Percentiles rank a stretch among this genome's conserved stretches.
phyloP scores from a whole-genome alignment of 2,329 filamentous ascomycete genomes.

The Diplodia corticola region DNA sequence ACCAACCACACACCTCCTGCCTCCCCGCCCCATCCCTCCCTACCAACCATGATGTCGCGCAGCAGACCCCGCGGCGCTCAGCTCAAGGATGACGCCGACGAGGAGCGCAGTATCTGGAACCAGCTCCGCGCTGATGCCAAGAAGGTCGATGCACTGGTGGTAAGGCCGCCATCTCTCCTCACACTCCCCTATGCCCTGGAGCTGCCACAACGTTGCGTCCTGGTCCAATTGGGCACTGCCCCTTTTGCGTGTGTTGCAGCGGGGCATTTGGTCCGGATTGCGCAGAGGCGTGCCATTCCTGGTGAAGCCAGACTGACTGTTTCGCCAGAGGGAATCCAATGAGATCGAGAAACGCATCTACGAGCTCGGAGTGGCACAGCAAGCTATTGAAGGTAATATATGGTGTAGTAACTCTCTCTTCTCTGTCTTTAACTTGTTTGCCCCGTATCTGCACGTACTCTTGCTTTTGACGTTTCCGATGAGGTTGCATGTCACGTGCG shows the following conservation, averaged over 20 bases:
- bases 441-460: background rate
- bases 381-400: conserved; percentile 17
- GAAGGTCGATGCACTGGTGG: conserved; percentile 49
- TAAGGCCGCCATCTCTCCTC: conserved; percentile 34
- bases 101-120: conserved; percentile 52
- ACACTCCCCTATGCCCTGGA: background rate
- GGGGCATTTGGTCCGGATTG: background rate
- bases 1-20: background rate
- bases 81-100: conserved; percentile 52
- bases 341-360: conserved; percentile 22
- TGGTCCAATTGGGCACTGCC: background rate
- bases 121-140: conserved; percentile 48
- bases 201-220: background rate
- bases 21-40: background rate
- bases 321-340: conserved; percentile 21
- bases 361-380: conserved; percentile 20
- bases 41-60: conserved; percentile 45
- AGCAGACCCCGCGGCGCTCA: conserved; percentile 46
- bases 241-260: background rate
- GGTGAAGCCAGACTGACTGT: background rate
- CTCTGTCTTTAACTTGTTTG: background rate
- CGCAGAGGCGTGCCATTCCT: background rate
- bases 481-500: background rate
- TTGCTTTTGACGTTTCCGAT: background rate
- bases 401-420: background rate